A percentile compares a stretch with the other conserved stretches of the same genome.
These are phyloP conservation scores for Cryoendolithus antarcticus DNA, from an alignment of 2,329 filamentous ascomycete genomes.

Conservation along the genomic window DNA sequence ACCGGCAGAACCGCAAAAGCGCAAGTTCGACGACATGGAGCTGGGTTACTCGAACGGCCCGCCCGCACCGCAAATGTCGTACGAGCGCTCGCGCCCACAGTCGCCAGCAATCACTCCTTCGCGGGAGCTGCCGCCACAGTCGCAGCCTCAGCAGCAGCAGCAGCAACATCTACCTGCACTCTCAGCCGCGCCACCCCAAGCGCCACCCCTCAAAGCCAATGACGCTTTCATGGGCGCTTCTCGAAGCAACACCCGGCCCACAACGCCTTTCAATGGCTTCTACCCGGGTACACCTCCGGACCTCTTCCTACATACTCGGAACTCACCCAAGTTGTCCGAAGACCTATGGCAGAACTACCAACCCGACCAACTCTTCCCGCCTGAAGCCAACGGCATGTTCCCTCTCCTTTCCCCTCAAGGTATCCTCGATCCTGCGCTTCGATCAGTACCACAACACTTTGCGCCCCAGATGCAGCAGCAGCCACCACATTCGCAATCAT, in stretches of 20 bases:
- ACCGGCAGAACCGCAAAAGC: slow-evolving; percentile 47
- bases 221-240: slow-evolving; percentile 80
- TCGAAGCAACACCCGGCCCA: slow-evolving; percentile 69
- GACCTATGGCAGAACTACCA: slow-evolving; percentile 98
- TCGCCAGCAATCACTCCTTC: slow-evolving; percentile 63
- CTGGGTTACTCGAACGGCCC: slow-evolving; percentile 70
- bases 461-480: slow-evolving; percentile 29
- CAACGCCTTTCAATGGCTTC: slow-evolving; percentile 85
- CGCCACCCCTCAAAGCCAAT: slow-evolving; percentile 46
- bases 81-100: slow-evolving; percentile 85
- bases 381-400: slow-evolving; percentile 64
- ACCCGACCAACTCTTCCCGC: slow-evolving; percentile 90
- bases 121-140: slow-evolving; percentile 32
- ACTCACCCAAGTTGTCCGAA: slow-evolving; percentile 86
- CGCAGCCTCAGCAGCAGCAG: slow-evolving; percentile 14
- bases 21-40: slow-evolving; percentile 95
- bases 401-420: slow-evolving; percentile 55
- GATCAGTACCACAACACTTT: slow-evolving; percentile 20
- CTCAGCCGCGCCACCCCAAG: slow-evolving; percentile 40
- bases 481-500: slow-evolving; percentile 3
- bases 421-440: slow-evolving; percentile 57
- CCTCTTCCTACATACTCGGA: slow-evolving; percentile 83
- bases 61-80: slow-evolving; percentile 85
- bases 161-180: slow-evolving; percentile 34
- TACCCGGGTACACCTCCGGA: slow-evolving; percentile 86